Percentiles rank a stretch among this genome's conserved stretches.
Evolutionary conservation across 225 moss, liverwort and hornwort genomes (phyloP).

Genomic region (Pleurozium schreberi): DNA sequence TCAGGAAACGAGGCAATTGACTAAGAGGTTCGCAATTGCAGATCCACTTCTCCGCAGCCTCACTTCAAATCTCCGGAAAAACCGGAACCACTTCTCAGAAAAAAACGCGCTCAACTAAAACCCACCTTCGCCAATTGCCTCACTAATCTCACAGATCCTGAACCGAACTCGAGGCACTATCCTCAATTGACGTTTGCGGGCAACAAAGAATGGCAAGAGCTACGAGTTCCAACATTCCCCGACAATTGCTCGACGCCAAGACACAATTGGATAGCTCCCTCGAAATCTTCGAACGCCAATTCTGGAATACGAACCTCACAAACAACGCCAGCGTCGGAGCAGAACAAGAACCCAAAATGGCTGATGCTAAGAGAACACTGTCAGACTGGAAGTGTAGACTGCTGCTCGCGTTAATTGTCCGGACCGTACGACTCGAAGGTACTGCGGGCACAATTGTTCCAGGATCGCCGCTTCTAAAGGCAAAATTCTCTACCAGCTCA

Average conservation of each 20-base stretch:
- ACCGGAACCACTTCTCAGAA: not conserved
- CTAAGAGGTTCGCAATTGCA: not conserved
- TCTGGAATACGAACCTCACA: not conserved
- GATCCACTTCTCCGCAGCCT: not conserved
- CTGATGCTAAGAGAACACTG: not conserved
- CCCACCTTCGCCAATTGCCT: not conserved
- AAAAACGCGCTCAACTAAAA: not conserved
- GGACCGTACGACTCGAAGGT: conserved; percentile 7
- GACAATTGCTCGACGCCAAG: not conserved
- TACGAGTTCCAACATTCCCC: conserved; percentile 15
- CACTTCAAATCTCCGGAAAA: conserved; percentile 10
- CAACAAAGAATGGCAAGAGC: not conserved
- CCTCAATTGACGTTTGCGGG: not conserved
- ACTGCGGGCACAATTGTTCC: not conserved
- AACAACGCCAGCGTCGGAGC: conserved; percentile 1
- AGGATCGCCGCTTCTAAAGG: not conserved
- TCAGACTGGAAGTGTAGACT: not conserved
- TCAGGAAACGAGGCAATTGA: not conserved
- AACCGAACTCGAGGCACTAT: not conserved
- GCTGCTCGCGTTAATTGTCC: not conserved
- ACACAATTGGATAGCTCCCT: not conserved
- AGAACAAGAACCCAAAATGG: not conserved
- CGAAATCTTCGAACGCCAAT: not conserved
- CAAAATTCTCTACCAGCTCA: conserved; percentile 1
- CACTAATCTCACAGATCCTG: not conserved